Evolutionary conservation across 441 rosid species (phyloP), one percentile per base, ranked within the genome.

Genomic region (Geranium incanum): DNA sequence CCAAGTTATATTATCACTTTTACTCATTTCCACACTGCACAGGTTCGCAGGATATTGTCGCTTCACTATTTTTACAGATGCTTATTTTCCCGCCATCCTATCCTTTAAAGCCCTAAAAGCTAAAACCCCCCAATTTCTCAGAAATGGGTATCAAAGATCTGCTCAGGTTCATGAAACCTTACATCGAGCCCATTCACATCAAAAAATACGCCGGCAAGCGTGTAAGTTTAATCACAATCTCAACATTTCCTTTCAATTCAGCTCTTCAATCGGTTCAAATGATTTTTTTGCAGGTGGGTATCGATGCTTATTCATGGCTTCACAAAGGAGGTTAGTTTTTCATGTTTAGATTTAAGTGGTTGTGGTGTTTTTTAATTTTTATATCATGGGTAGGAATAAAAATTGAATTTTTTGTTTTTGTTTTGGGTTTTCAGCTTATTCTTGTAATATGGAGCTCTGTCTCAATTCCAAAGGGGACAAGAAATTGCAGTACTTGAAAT

Each of bases 391-490:
- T 16, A 4, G 65, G 6, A 5, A 13, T 60, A 60, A 60, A 16
- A 16, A 60, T 57, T n/a, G 23, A 18, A 36, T 43, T 16, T 12
- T 59, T 21, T 21, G 21, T 21, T 6, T 39, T 4, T 3, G 0
- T 57, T 72, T 68, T 18, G 59, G 59, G 18, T 68, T 19, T 39
- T 37, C 87, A 93, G 97, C 97, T 50, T 93, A 93, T 77, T 90
- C 98, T 11, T 90, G 98, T 74, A 89, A 93, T 75, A 90, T 89
- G 98, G 97, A 93, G 90, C 86, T 90, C 69, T 90, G 92, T 77
- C 81, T 93, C 69, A 77, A 90, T 76, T 76, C 79, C 41, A 78
- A 80, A 6, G 78, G 92, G 57, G 81, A 82, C 39, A 91, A 78
- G 80, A 90, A 89, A 80, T 70, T 77, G 45, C 83, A 85, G 60